These are phyloP conservation scores for Sugiyamaella novakii DNA, from an alignment of 1,139 yeast species.

Conservation along the genomic window DNA sequence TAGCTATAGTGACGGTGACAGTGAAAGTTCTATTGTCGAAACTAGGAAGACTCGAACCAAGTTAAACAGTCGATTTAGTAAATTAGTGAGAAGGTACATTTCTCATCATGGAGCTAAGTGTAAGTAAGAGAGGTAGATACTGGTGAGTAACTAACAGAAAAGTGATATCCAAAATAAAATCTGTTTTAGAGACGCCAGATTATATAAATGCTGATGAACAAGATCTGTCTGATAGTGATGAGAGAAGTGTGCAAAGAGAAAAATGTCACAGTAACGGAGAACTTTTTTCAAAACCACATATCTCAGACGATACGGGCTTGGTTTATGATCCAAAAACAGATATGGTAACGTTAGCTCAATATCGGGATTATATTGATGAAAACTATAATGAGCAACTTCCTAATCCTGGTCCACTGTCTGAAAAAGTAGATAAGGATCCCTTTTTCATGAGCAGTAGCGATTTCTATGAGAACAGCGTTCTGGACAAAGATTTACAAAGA, in stretches of 20 bases:
- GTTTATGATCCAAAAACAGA: slow-evolving; percentile 16
- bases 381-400: too few species aligned
- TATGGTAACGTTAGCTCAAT: slow-evolving; percentile 11
- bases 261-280: not conserved
- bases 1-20: not conserved
- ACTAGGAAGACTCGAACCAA: too few species aligned
- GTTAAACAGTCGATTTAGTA: not conserved
- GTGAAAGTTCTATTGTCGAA: too few species aligned
- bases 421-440: not conserved
- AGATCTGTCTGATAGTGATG: not conserved
- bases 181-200: slow-evolving; percentile 15
- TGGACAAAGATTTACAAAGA: too few species aligned
- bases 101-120: slow-evolving; percentile 6
- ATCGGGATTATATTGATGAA: not conserved
- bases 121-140: not conserved
- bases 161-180: slow-evolving; percentile 11
- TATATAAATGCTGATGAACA: slow-evolving; percentile 3
- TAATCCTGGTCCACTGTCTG: not conserved
- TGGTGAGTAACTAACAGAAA: not conserved
- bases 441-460: too few species aligned
- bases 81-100: slow-evolving; percentile 7
- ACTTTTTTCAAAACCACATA: not conserved
- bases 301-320: not conserved
- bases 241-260: not conserved
- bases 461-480: too few species aligned